phyloP scores from a whole-genome alignment of 2,329 filamentous ascomycete species.

The Exophiala aquamarina region DNA sequence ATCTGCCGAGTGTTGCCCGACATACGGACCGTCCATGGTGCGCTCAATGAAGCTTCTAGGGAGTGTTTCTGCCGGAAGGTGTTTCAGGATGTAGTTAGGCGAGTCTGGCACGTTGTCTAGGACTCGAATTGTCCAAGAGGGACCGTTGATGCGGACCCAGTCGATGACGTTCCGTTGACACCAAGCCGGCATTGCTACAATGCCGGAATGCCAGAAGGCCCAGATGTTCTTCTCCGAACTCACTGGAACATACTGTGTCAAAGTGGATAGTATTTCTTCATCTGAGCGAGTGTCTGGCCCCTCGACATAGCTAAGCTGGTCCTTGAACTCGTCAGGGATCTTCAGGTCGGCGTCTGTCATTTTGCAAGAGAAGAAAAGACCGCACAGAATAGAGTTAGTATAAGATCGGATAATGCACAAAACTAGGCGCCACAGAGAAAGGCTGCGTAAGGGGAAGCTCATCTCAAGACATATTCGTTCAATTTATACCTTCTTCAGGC shows the following conservation, averaged over 20 bases:
- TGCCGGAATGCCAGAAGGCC: constrained; percentile 60
- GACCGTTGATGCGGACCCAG: constrained; percentile 56
- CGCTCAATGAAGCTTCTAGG: constrained; percentile 53
- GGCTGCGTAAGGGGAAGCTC: too few relatives aligned
- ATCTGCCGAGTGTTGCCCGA: constrained; percentile 57
- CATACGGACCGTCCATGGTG: constrained; percentile 51
- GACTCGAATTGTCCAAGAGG: constrained; percentile 52
- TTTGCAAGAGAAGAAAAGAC: too few relatives aligned
- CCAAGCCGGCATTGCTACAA: constrained; percentile 51
- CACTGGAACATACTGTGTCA: constrained; percentile 16
- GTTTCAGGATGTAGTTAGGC: constrained; percentile 50
- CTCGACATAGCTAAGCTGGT: constrained; percentile 9
- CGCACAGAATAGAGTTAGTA: too few relatives aligned
- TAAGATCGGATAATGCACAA: too few relatives aligned
- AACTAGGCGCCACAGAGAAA: too few relatives aligned
- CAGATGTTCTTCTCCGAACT: constrained; percentile 52
- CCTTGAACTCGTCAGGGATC: constrained; percentile 18
- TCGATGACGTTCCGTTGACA: constrained; percentile 53
- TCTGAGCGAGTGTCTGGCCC: constrained; percentile 14
- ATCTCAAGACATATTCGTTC: too few relatives aligned
- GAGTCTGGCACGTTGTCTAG: constrained; percentile 48
- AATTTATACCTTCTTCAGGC: too few relatives aligned
- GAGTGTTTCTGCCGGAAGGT: constrained; percentile 49
- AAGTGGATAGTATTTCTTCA: constrained; percentile 16
- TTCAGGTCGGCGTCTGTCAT: too few relatives aligned